Evolutionary conservation across 768 basidiomycete species (phyloP).

Genomic region (Serendipita indica): DNA sequence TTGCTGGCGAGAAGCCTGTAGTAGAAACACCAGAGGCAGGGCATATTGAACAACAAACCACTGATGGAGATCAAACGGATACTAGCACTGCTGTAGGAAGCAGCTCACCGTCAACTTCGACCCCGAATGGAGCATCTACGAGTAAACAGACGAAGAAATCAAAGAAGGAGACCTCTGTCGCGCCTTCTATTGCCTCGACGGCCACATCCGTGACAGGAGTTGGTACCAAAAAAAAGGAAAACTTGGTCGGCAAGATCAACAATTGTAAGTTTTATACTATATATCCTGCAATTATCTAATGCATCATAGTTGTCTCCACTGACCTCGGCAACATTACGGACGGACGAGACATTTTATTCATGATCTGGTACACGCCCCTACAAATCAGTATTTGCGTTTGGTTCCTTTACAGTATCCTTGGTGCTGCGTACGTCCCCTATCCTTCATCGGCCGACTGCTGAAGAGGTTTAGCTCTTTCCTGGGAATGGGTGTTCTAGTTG

Average conservation of each 20-base stretch:
- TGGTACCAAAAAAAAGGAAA: conserved; percentile 22
- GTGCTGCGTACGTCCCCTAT: conserved; percentile 30
- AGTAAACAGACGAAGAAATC: conserved; percentile 12
- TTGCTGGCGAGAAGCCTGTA: conserved; percentile 8
- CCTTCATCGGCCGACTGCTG: not conserved
- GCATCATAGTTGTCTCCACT: conserved; percentile 37
- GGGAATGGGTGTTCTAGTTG: conserved; percentile 39
- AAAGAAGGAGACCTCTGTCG: conserved; percentile 10
- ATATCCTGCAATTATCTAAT: not conserved
- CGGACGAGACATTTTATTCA: conserved; percentile 25
- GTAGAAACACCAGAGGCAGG: conserved; percentile 8
- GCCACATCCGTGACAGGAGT: not conserved
- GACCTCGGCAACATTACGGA: conserved; percentile 34
- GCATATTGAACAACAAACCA: too few species aligned
- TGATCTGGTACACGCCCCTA: conserved; percentile 22
- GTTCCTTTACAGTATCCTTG: conserved; percentile 34
- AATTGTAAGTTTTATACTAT: conserved; percentile 24
- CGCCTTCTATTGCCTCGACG: not conserved
- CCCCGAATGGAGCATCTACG: not conserved
- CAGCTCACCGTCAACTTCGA: not conserved
- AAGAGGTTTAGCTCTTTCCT: conserved; percentile 32
- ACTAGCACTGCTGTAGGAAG: not conserved
- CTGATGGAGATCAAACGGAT: not conserved
- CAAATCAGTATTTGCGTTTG: conserved; percentile 23
- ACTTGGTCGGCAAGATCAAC: conserved; percentile 61